Base-by-base conservation (phyloP, 2,329 filamentous ascomycete genomes). In the Venturia aucupariae region DNA sequence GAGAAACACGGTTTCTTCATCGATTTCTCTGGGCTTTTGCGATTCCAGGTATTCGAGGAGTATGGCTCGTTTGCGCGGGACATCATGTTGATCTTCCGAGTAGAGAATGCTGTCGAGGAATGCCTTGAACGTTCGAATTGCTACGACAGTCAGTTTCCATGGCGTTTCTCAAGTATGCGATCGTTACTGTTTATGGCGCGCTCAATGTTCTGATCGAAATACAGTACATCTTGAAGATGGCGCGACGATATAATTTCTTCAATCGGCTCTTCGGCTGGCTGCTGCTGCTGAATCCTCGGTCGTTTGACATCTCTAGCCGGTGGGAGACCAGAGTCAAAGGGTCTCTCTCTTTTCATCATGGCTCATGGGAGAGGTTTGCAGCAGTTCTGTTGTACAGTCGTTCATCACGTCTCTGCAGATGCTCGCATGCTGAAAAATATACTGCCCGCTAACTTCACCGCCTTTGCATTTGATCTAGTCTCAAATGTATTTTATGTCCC, bases 21-120 rank as follows among this genome's bases (percentile, higher is more conserved):
- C 78, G 22, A 75, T 72, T 61, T 75, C 76, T 66, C 75, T 75
- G 22, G 79, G 77, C 66, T 79, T 81, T 71, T 86, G 82, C 55
- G 80, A 78, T 55, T 86, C 82, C 60, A 94, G 83, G 72, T 88
- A 94, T 68, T 90, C 85, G 68, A 81, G 81, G 39, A 93, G 77
- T 62, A 93, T 87, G 44, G 76, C 72, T 77, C 76, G 73, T 80
- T 84, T 75, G 75, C 68, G 76, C 66, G 74, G 72, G 46, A 79
- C 73, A 32, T 78, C 75, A 68, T 80, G 76, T 65, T 80, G 76
- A 54, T 77, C 77, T 67, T 80, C 77, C 65, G 82, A 75, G 67
- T 90, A 82, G 46, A 82, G 78, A 70, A 81, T 81, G 41, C 73
- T 75, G 61, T 92, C 89, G 67, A 92, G 84, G 55, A 92, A 85